Evolutionary conservation across 139 green algal genomes (phyloP).

Genomic region (Micractinium sp.): DNA sequence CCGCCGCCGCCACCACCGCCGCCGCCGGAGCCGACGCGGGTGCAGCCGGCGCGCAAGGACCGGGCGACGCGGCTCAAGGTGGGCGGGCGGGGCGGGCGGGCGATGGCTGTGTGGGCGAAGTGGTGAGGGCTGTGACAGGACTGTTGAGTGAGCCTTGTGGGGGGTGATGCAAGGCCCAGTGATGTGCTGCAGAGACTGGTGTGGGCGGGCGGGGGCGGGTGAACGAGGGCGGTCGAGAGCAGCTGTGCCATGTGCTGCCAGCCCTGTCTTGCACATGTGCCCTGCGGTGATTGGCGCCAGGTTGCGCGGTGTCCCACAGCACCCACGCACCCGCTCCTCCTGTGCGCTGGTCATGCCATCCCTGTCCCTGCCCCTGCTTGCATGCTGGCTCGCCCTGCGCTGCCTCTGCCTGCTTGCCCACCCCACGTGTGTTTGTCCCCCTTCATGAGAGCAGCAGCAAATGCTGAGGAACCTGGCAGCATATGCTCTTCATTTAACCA

Average conservation of each 20-base stretch:
- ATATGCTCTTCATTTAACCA: background rate
- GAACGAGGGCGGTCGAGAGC: background rate
- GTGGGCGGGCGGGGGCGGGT: no score
- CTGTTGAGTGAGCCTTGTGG: no score
- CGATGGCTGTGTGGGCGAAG: background rate
- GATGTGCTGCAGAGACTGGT: background rate
- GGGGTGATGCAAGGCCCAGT: no score
- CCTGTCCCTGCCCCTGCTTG: background rate
- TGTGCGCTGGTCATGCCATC: no score
- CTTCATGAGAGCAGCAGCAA: no score
- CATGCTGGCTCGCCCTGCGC: background rate
- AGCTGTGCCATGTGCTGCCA: background rate
- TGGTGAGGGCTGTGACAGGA: no score
- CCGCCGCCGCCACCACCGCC: conserved; percentile 17
- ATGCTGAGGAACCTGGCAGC: background rate
- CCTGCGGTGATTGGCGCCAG: no score
- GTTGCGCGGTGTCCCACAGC: no score
- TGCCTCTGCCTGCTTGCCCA: background rate
- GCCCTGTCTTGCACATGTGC: no score
- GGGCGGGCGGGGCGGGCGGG: no score
- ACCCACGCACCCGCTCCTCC: no score
- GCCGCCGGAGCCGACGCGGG: background rate
- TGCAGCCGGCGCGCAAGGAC: conserved; percentile 23
- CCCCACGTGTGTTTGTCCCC: background rate
- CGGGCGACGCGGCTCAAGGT: conserved; percentile 17